Conservation (phyloP, 2,329 filamentous ascomycete genomes). For the Fonsecaea erecta region DNA sequence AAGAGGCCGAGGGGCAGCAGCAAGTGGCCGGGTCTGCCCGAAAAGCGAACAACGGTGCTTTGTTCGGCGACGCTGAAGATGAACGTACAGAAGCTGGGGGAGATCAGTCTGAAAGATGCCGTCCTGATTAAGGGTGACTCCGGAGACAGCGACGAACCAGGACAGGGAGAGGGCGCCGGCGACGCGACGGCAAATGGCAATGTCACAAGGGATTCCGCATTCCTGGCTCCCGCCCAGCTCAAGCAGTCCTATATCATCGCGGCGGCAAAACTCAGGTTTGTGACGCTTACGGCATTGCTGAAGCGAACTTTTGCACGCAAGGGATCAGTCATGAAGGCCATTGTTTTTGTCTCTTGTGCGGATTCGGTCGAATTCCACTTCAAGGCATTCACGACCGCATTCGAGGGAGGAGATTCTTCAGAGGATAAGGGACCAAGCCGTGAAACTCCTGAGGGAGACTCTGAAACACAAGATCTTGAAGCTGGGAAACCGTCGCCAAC, state of each 20-base stretch:
- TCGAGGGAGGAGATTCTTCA: conserved; percentile 38
- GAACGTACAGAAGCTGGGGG: conserved; percentile 89
- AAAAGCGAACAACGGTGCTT: conserved; percentile 79
- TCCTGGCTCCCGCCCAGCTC: conserved; percentile 85
- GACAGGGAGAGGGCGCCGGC: background rate
- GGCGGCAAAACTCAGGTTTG: conserved; percentile 85
- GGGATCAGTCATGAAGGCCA: conserved; percentile 93
- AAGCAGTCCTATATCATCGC: conserved; percentile 90
- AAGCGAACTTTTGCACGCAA: conserved; percentile 86
- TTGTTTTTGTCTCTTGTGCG: conserved; percentile 94
- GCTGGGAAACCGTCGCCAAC: conserved; percentile 12
- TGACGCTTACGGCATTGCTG: conserved; percentile 81
- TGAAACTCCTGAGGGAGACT: background rate
- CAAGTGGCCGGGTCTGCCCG: conserved; percentile 68
- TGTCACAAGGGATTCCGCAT: conserved; percentile 58
- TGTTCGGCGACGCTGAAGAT: conserved; percentile 98
- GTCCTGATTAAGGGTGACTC: conserved; percentile 77
- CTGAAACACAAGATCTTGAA: conserved; percentile 28
- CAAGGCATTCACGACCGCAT: conserved; percentile 68
- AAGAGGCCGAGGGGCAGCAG: conserved; percentile 52
- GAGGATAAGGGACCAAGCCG: conserved; percentile 23
- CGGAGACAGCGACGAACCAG: conserved; percentile 53
- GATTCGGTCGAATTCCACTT: conserved; percentile 98
- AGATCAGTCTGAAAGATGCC: conserved; percentile 93
- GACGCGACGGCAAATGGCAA: conserved; percentile 54